Evolutionary conservation across 2,329 filamentous ascomycete genomes (phyloP).

Genomic region (Xylariaceae sp.): DNA sequence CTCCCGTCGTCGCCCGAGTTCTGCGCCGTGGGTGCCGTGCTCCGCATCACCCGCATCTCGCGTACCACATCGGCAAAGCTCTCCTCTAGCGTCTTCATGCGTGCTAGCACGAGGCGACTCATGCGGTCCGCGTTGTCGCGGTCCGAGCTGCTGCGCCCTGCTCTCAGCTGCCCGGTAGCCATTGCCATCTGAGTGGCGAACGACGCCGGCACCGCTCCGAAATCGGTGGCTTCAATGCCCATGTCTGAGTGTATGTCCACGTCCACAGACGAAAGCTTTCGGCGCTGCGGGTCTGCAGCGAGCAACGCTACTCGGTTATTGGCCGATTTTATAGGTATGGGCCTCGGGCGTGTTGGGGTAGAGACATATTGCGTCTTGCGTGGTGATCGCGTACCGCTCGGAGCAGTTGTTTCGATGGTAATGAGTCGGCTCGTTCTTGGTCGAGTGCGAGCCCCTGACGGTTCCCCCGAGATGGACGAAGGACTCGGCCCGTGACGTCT

Average conservation of each 20-base stretch:
- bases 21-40: constrained; percentile 38
- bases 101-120: constrained; percentile 72
- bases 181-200: constrained; percentile 77
- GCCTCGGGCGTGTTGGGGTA: constrained; percentile 46
- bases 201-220: constrained; percentile 61
- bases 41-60: constrained; percentile 62
- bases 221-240: constrained; percentile 50
- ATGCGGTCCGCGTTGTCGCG: constrained; percentile 56
- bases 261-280: constrained; percentile 57
- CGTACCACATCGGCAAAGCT: constrained; percentile 80
- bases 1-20: constrained; percentile 43
- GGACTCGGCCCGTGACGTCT: constrained; percentile 28
- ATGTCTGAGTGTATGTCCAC: constrained; percentile 69
- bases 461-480: constrained; percentile 36
- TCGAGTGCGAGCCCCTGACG: constrained; percentile 23
- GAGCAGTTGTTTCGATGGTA: constrained; percentile 29
- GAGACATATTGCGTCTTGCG: constrained; percentile 34
- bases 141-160: constrained; percentile 23
- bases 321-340: constrained; percentile 49
- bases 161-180: constrained; percentile 52
- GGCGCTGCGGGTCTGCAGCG: constrained; percentile 39
- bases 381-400: constrained; percentile 37
- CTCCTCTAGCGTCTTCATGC: constrained; percentile 91
- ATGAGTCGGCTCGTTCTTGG: constrained; percentile 31
- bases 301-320: constrained; percentile 49